Base-by-base conservation (phyloP, 495 filamentous ascomycete genomes). In the Parachaetomium inaequale region DNA sequence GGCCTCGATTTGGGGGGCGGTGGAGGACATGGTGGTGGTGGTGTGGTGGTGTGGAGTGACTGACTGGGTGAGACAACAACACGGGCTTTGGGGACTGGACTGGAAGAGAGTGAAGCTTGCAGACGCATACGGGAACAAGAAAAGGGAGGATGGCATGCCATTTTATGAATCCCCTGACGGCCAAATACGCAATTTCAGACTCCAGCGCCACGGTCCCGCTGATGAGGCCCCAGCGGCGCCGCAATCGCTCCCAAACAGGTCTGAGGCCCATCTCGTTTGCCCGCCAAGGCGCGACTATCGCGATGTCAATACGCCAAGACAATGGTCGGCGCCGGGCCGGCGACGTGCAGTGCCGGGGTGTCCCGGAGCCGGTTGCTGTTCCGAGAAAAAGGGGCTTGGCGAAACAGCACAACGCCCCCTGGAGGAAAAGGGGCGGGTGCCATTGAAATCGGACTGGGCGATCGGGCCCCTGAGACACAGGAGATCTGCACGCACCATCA, bases 1-100 rank as follows among this genome's bases (percentile, higher is more conserved):
- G 19, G 17, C 19, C n/a, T 56, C 52, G 32, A 55, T 69, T 55
- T 84, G 80, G 19, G 81, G 77, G 11, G 81, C 81, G 70, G 84
- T 82, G 55, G 82, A 82, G 25, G 83, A 56, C 61, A 63, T 63
- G 15, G 17, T 52, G 43, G 10, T 15, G 43, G 43, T 50, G 7
- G 28, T 32, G 15, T 5, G 4, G 23, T 14, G n/a, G 42, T 32
- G 17, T 32, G 26, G 28, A 25, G 5, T 34, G 32, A 34, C 6
- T 34, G 32, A n/a, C n/a, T n/a, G n/a, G n/a, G n/a, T n/a, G n/a
- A n/a, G n/a, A n/a, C n/a, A n/a, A n/a, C n/a, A n/a, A n/a, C n/a
- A n/a, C n/a, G n/a, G n/a, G n/a, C n/a, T n/a, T n/a, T n/a, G n/a
- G n/a, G n/a, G n/a, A n/a, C n/a, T n/a, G n/a, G n/a, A n/a, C n/a